Evolutionary conservation across 2,329 filamentous ascomycete species (phyloP).

Genomic region (Sporothrix schenckii): DNA sequence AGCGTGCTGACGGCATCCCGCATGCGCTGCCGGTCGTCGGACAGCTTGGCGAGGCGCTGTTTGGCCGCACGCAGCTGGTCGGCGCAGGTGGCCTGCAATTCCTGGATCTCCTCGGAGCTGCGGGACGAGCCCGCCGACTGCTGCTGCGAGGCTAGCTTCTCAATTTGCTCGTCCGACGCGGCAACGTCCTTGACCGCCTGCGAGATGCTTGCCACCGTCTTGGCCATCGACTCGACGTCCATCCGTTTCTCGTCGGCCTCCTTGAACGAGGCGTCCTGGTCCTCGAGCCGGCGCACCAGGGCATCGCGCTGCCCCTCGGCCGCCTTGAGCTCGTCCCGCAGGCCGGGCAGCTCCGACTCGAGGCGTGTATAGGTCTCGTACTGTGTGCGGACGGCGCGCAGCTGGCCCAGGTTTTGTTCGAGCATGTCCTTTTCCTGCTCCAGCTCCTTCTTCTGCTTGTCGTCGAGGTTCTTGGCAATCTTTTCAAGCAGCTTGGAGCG

Average conservation of each 20-base stretch:
- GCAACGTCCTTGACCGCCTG: slow-evolving; percentile 72
- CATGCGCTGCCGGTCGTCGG: slow-evolving; percentile 70
- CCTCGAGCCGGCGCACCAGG: slow-evolving; percentile 65
- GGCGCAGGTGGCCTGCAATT: slow-evolving; percentile 67
- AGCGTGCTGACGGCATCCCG: slow-evolving; percentile 68
- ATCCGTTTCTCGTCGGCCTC: slow-evolving; percentile 60
- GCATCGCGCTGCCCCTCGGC: slow-evolving; percentile 62
- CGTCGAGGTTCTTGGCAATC: slow-evolving; percentile 65
- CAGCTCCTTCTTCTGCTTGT: slow-evolving; percentile 61
- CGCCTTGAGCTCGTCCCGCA: slow-evolving; percentile 62
- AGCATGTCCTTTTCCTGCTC: slow-evolving; percentile 60
- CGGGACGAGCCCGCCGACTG: slow-evolving; percentile 51
- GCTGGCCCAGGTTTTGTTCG: slow-evolving; percentile 59
- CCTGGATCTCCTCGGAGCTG: slow-evolving; percentile 80
- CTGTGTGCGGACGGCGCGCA: slow-evolving; percentile 65
- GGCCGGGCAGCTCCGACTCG: slow-evolving; percentile 68
- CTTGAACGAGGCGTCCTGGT: slow-evolving; percentile 67
- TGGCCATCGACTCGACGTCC: slow-evolving; percentile 69
- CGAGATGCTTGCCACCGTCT: slow-evolving; percentile 74
- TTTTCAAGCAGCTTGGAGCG: slow-evolving; percentile 68
- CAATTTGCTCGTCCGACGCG: slow-evolving; percentile 72
- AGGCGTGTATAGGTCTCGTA: slow-evolving; percentile 73
- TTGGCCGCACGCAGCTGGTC: slow-evolving; percentile 70
- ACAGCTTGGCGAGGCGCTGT: slow-evolving; percentile 65
- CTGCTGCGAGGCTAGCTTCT: slow-evolving; percentile 71